These are phyloP conservation scores for Endotrypanum monterogeii DNA, from an alignment of 208 protist genomes.

Conservation along the genomic window DNA sequence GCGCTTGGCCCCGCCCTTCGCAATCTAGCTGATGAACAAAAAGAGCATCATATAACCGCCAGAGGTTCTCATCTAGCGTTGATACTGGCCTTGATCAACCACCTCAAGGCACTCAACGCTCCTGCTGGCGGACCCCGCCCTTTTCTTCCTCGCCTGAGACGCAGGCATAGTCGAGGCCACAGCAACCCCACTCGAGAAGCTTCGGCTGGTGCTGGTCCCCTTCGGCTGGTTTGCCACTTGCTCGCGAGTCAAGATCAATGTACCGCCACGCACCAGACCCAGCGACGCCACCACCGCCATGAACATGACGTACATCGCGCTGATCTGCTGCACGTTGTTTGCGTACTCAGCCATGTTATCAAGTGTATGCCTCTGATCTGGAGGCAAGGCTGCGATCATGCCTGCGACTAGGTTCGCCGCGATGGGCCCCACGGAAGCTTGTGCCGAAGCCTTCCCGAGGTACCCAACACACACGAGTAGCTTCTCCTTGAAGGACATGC, in stretches of 20 bases:
- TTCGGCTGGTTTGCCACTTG: conserved; percentile 7
- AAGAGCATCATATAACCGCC: conserved; percentile 12
- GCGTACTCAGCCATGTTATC: conserved; percentile 49
- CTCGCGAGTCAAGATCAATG: conserved; percentile 41
- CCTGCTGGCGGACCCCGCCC: background rate
- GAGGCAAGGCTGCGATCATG: conserved; percentile 43
- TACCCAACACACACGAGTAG: conserved; percentile 75
- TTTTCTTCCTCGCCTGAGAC: background rate
- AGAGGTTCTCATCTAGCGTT: background rate
- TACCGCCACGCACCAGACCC: conserved; percentile 57
- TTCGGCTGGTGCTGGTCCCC: background rate
- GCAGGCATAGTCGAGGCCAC: background rate
- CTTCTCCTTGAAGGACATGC: conserved; percentile 55
- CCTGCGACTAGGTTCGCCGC: conserved; percentile 52
- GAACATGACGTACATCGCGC: conserved; percentile 82
- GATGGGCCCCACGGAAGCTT: conserved; percentile 74
- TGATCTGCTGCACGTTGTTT: conserved; percentile 72
- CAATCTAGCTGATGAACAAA: background rate
- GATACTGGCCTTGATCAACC: background rate
- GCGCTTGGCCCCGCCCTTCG: background rate
- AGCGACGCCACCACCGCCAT: conserved; percentile 71
- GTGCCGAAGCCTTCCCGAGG: conserved; percentile 71
- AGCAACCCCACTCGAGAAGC: background rate
- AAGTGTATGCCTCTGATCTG: conserved; percentile 14
- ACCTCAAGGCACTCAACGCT: background rate